These are phyloP conservation scores for Alternaria novae-zelandiae DNA, from an alignment of 2,329 filamentous ascomycete genomes.

Conservation along the genomic window DNA sequence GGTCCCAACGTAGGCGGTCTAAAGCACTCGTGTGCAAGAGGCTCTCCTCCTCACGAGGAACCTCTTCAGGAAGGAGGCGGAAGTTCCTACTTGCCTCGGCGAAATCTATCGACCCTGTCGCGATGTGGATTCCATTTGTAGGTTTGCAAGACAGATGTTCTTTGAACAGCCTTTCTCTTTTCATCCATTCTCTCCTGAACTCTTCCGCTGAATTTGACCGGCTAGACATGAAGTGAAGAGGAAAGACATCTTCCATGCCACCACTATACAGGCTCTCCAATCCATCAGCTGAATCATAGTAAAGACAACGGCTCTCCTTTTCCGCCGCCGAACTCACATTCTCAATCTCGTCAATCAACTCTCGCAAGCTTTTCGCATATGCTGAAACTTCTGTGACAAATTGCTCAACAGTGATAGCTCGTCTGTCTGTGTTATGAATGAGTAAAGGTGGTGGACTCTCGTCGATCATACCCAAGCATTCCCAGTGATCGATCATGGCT, in stretches of 20 bases:
- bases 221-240: neutral
- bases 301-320: neutral
- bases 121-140: neutral
- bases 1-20: neutral
- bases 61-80: neutral
- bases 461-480: neutral
- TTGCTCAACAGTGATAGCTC: neutral
- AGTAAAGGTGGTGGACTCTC: neutral
- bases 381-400: neutral
- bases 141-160: neutral
- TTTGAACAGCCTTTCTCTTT: neutral
- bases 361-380: neutral
- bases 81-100: neutral
- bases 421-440: neutral
- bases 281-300: neutral
- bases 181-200: neutral
- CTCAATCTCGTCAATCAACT: neutral
- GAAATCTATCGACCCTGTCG: neutral
- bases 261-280: neutral
- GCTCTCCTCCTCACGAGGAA: neutral
- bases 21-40: neutral
- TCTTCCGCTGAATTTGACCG: neutral
- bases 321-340: neutral
- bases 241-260: neutral
- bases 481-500: rapidly evolving